Conservation (phyloP, 164 flowering plant genomes). For the Piper betle region DNA sequence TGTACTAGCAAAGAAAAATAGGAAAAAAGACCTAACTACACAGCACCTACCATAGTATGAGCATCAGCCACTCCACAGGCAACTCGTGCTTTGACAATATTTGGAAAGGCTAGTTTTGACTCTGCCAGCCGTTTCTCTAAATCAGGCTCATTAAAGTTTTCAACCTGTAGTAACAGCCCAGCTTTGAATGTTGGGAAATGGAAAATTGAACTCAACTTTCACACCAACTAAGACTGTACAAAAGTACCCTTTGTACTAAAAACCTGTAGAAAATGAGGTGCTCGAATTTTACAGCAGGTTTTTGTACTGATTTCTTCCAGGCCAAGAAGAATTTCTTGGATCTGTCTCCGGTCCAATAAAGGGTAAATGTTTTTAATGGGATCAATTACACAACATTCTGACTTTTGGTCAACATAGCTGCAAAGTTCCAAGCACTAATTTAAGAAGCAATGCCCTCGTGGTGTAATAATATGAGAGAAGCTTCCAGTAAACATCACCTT, state of each 20-base stretch:
- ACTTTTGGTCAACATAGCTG: conserved; percentile 43
- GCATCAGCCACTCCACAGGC: conserved; percentile 22
- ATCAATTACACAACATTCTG: conserved; percentile 50
- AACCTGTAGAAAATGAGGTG: conserved; percentile 77
- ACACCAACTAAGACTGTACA: neutral
- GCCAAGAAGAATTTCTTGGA: conserved; percentile 32
- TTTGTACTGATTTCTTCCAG: conserved; percentile 36
- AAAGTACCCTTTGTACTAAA: conserved; percentile 11
- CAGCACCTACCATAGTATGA: conserved; percentile 60
- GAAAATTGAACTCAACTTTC: neutral
- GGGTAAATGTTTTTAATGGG: conserved; percentile 58
- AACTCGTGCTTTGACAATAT: conserved; percentile 87
- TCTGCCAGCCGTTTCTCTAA: conserved; percentile 32
- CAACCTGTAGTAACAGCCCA: conserved; percentile 41
- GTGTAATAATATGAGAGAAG: neutral
- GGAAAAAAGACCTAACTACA: neutral
- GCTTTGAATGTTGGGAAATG: neutral
- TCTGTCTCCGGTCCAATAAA: conserved; percentile 40
- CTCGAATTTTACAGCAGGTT: conserved; percentile 43
- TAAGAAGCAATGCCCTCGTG: neutral
- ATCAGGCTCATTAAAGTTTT: conserved; percentile 40
- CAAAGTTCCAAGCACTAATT: conserved; percentile 7
- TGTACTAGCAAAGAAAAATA: neutral
- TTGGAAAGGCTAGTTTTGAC: conserved; percentile 53
- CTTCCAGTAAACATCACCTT: conserved; percentile 24